Evolutionary conservation across 371 early-diverging fungal genomes (phyloP).

Genomic region (Capniomyces stellatus): DNA sequence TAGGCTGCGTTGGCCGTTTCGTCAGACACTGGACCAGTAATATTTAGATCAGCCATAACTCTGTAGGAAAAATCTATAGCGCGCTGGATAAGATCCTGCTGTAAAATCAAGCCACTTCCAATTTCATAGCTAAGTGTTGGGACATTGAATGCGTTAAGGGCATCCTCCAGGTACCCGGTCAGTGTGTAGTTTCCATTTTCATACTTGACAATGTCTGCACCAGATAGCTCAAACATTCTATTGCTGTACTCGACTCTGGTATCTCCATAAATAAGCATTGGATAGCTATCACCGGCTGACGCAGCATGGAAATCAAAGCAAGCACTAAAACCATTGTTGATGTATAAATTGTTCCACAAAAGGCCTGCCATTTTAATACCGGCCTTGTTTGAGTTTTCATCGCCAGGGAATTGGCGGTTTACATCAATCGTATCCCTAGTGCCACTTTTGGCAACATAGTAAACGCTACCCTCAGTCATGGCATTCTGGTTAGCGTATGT

Average conservation of each 20-base stretch:
- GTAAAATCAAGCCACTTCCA: background rate
- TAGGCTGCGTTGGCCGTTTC: background rate
- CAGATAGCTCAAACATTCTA: background rate
- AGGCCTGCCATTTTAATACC: background rate
- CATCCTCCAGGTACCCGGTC: background rate
- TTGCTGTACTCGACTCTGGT: background rate
- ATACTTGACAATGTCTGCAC: background rate
- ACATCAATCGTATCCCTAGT: background rate
- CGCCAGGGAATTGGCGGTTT: background rate
- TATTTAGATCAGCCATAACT: background rate
- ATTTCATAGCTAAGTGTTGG: background rate
- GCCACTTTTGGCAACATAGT: background rate
- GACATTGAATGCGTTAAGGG: background rate
- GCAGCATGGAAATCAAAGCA: background rate
- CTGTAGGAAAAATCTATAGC: background rate
- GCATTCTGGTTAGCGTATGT: too few species aligned
- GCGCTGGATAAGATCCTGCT: background rate
- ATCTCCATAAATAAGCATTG: slow-evolving; percentile 1
- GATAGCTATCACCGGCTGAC: background rate
- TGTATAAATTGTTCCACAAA: background rate
- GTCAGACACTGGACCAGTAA: background rate
- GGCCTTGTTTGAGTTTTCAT: background rate
- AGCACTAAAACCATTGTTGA: background rate
- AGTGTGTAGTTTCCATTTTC: background rate
- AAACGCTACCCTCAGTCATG: too few species aligned